phyloP scores from a whole-genome alignment of 2,329 filamentous ascomycete genomes.

The Neofusicoccum sp. region DNA sequence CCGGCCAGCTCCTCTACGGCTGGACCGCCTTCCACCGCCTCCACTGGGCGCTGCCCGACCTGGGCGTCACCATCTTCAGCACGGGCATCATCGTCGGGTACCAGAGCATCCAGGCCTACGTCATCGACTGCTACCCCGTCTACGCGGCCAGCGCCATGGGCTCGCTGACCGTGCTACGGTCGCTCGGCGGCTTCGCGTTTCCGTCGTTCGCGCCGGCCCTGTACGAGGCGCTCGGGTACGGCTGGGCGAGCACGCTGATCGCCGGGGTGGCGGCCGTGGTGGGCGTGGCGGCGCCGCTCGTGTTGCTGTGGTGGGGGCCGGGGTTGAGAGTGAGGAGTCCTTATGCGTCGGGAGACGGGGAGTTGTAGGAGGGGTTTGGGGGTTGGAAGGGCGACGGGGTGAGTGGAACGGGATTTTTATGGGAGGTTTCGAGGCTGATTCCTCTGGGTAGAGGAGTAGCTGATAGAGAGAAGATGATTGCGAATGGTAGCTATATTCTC shows the following conservation, averaged over 20 bases:
- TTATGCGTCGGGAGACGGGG: neutral
- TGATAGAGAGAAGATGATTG: no score
- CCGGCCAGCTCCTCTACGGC: conserved; percentile 60
- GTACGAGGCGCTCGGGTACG: conserved; percentile 49
- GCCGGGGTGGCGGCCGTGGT: conserved; percentile 48
- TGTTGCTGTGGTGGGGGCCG: conserved; percentile 43
- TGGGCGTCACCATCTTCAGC: conserved; percentile 24
- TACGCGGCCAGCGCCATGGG: conserved; percentile 55
- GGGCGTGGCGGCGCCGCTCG: conserved; percentile 50
- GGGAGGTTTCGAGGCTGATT: neutral
- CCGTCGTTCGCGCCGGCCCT: conserved; percentile 48
- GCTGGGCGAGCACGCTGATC: conserved; percentile 54
- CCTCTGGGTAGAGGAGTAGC: no score
- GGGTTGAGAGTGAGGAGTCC: neutral
- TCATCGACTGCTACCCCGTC: conserved; percentile 35
- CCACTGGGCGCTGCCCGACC: conserved; percentile 37
- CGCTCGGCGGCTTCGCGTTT: conserved; percentile 49
- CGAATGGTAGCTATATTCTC: no score
- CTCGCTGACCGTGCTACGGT: conserved; percentile 51
- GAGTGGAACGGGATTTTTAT: neutral
- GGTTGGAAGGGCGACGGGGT: neutral
- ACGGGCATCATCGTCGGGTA: conserved; percentile 28
- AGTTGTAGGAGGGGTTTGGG: neutral
- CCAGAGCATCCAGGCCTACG: conserved; percentile 28
- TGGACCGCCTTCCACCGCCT: conserved; percentile 54